Evolutionary conservation across 129 eudicot genomes (phyloP).

Genomic region (Pittosporum tobira): DNA sequence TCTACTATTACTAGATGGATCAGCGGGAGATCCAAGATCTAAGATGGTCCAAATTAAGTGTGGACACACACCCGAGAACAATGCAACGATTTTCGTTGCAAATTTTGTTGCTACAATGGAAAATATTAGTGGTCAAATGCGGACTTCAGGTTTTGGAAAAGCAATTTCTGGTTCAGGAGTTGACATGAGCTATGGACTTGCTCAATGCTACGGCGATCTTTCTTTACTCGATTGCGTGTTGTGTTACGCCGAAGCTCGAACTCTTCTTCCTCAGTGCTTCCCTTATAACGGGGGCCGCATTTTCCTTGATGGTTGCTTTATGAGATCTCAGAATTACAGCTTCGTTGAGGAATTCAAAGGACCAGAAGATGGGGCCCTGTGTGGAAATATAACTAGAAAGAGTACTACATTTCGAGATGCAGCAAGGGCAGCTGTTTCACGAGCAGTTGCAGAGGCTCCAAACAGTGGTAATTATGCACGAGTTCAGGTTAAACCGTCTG

Average conservation of each 20-base stretch:
- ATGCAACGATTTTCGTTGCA: conserved; percentile 31
- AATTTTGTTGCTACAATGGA: conserved; percentile 52
- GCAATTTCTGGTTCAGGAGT: conserved; percentile 42
- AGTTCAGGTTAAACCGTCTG: conserved; percentile 27
- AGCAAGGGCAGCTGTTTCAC: conserved; percentile 34
- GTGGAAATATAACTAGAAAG: conserved; percentile 49
- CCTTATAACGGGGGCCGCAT: conserved; percentile 55
- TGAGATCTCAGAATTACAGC: conserved; percentile 55
- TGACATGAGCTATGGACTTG: conserved; percentile 31
- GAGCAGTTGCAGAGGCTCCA: conserved; percentile 32
- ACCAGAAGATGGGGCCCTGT: conserved; percentile 29
- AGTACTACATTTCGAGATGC: conserved; percentile 25
- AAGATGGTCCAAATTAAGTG: conserved; percentile 31
- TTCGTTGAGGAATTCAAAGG: conserved; percentile 48
- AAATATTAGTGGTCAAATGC: conserved; percentile 41
- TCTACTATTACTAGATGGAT: conserved; percentile 22
- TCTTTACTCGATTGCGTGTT: conserved; percentile 52
- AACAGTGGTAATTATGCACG: conserved; percentile 30
- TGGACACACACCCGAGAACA: conserved; percentile 23
- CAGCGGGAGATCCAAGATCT: conserved; percentile 49
- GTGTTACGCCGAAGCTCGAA: conserved; percentile 62
- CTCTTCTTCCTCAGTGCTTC: conserved; percentile 56
- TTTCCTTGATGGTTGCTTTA: conserved; percentile 69
- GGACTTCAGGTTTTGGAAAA: conserved; percentile 35
- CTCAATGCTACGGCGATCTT: conserved; percentile 80